Conservation (phyloP, 2,329 filamentous ascomycete genomes). For the Colletotrichum sp. region DNA sequence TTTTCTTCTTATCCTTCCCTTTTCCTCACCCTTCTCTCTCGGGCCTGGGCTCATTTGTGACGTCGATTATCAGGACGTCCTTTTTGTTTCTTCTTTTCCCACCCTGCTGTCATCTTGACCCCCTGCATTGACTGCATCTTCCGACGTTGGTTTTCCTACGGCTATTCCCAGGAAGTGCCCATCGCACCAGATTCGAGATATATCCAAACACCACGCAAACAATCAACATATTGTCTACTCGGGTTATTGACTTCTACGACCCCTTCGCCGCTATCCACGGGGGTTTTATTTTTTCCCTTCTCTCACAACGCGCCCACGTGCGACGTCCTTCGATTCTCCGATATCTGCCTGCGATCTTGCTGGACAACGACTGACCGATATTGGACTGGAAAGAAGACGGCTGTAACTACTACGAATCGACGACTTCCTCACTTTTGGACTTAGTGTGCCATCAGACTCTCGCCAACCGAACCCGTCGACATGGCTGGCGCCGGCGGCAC, state of each 20-base stretch:
- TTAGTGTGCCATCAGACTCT: neutral
- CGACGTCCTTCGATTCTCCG: neutral
- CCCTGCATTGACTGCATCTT: constrained; percentile 14
- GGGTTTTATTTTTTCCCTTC: neutral
- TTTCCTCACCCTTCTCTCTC: neutral
- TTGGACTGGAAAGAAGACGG: neutral
- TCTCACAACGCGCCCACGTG: neutral
- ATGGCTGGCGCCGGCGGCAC: constrained; percentile 20
- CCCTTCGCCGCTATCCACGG: neutral
- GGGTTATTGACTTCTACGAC: neutral
- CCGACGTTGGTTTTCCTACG: neutral
- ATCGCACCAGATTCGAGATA: constrained; percentile 13
- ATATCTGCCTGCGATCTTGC: neutral
- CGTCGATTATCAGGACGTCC: neutral
- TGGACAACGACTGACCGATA: neutral
- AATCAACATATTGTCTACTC: neutral
- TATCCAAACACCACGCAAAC: neutral
- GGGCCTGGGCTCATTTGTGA: neutral
- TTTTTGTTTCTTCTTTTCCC: neutral
- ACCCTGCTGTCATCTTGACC: neutral
- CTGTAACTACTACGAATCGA: neutral
- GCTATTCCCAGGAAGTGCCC: neutral
- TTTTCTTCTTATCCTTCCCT: constrained; percentile 8
- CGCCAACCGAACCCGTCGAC: neutral
- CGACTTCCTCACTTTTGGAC: neutral